Percentiles rank a stretch among this genome's conserved stretches.
phyloP scores from a whole-genome alignment of 768 basidiomycete genomes.

The Mycena haematopus region DNA sequence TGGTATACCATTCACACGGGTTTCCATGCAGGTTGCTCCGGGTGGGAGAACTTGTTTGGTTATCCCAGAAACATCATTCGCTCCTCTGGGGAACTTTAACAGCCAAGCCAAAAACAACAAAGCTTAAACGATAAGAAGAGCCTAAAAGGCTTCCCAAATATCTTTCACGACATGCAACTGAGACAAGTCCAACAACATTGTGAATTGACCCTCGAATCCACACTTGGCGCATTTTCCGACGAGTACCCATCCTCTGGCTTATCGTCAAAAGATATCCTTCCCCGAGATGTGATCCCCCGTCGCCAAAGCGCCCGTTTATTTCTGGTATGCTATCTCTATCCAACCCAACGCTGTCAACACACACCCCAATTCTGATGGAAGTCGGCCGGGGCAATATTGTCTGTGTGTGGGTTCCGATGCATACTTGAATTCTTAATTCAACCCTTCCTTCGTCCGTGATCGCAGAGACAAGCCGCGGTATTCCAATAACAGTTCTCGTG shows the following conservation, averaged over 20 bases:
- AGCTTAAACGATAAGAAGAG: constrained; percentile 1
- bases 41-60: too few relatives aligned
- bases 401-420: not conserved
- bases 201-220: too few relatives aligned
- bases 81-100: not conserved
- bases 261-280: not conserved
- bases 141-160: not conserved
- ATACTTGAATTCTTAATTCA: not conserved
- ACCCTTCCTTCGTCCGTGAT: not conserved
- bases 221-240: not conserved
- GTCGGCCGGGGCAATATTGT: not conserved
- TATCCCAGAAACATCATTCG: too few relatives aligned
- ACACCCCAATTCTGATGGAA: not conserved
- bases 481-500: not conserved
- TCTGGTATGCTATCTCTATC: not conserved
- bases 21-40: too few relatives aligned
- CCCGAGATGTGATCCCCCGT: not conserved
- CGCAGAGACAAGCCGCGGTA: not conserved
- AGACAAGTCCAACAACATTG: not conserved
- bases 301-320: constrained; percentile 15
- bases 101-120: not conserved
- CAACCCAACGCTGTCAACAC: constrained; percentile 12
- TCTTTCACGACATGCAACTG: too few relatives aligned
- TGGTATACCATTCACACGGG: not conserved
- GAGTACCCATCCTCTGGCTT: not conserved